A percentile compares a stretch with the other conserved stretches of the same genome.
Conservation (phyloP, 257 asterid species). For the Solanum boliviense region DNA sequence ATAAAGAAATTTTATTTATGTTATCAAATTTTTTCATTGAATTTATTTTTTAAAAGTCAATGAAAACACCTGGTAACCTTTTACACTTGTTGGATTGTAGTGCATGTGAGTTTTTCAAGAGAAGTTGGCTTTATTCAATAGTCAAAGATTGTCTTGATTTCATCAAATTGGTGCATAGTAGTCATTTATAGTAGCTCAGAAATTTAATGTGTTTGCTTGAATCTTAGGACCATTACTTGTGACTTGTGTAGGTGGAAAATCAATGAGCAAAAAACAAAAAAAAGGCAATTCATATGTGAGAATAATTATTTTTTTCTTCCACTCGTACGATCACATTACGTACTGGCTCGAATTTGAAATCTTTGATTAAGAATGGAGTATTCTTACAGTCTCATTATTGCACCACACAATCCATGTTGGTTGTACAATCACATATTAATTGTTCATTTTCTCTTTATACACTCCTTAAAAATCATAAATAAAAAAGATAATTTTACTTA, state of each 20-base stretch:
- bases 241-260: not conserved
- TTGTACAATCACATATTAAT: too few relatives aligned
- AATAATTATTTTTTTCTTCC: too few relatives aligned
- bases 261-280: not conserved
- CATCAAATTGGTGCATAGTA: not conserved
- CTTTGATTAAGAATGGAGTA: too few relatives aligned
- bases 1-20: not conserved
- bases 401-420: too few relatives aligned
- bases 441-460: too few relatives aligned
- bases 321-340: too few relatives aligned
- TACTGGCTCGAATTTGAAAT: too few relatives aligned
- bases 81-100: not conserved
- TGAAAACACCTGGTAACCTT: not conserved
- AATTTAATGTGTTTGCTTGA: not conserved
- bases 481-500: too few relatives aligned
- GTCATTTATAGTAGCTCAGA: not conserved
- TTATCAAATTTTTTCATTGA: not conserved
- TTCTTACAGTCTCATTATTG: fast-evolving
- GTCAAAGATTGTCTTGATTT: not conserved
- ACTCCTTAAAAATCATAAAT: too few relatives aligned
- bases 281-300: not conserved
- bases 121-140: not conserved
- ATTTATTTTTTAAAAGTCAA: not conserved
- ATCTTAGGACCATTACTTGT: not conserved
- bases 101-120: not conserved